Conservation (phyloP, 73 alveolate species). For the Paramecium octaurelia region DNA sequence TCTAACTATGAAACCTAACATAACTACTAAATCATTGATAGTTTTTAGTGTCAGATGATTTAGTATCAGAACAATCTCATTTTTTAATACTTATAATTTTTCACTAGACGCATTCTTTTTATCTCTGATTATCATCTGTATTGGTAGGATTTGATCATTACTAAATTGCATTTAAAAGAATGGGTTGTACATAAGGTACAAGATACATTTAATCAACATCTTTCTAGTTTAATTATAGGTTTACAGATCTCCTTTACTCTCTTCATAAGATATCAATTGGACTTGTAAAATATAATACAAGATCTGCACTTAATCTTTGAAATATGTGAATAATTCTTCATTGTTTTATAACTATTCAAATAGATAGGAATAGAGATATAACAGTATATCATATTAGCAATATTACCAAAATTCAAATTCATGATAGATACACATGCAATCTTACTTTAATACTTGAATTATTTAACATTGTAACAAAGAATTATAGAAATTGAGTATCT, state of each 20-base stretch:
- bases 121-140: background rate
- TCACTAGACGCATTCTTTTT: background rate
- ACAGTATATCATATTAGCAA: background rate
- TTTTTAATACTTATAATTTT: background rate
- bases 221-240: background rate
- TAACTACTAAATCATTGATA: background rate
- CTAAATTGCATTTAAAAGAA: background rate
- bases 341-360: background rate
- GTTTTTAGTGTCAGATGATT: background rate
- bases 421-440: background rate
- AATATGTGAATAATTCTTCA: background rate
- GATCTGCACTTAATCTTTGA: background rate
- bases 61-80: background rate
- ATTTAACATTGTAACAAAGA: background rate
- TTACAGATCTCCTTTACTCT: background rate
- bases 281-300: background rate
- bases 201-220: background rate
- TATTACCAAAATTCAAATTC: slow-evolving; percentile 28
- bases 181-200: background rate
- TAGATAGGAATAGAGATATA: background rate
- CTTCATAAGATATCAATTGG: background rate
- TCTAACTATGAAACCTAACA: background rate
- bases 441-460: background rate
- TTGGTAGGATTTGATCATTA: background rate
- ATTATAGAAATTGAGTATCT: background rate